These are phyloP conservation scores for Podospora bellae-mahoneyi DNA, from an alignment of 495 filamentous ascomycete species.

Conservation along the genomic window DNA sequence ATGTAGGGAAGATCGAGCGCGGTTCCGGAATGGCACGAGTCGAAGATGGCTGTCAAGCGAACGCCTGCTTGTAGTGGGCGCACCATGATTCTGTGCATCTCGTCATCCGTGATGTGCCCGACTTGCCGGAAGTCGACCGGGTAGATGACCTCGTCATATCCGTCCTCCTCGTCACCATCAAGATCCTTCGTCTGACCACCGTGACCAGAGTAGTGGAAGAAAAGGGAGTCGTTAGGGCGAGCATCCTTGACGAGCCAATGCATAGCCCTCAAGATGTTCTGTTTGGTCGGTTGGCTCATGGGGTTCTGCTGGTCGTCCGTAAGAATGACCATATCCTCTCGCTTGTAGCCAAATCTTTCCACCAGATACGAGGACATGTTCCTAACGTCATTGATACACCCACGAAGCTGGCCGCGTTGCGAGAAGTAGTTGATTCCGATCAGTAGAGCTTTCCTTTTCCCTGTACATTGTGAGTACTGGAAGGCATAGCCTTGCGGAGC, in stretches of 20 bases:
- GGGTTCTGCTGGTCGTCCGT: slow-evolving; percentile 97
- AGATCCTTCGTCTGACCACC: slow-evolving; percentile 95
- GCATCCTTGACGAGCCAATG: slow-evolving; percentile 98
- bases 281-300: slow-evolving; percentile 94
- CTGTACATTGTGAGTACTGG: slow-evolving; percentile 89
- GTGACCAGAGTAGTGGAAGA: slow-evolving; percentile 98
- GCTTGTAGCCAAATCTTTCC: slow-evolving; percentile 85
- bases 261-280: slow-evolving; percentile 95
- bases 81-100: slow-evolving; percentile 99
- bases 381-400: slow-evolving; percentile 97
- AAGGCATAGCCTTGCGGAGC: slow-evolving; percentile 77
- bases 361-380: slow-evolving; percentile 95
- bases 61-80: slow-evolving; percentile 75
- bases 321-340: slow-evolving; percentile 97
- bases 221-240: slow-evolving; percentile 88
- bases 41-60: slow-evolving; percentile 94
- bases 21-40: slow-evolving; percentile 98
- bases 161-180: slow-evolving; percentile 91
- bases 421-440: slow-evolving; percentile 99
- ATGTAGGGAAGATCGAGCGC: slow-evolving; percentile 95
- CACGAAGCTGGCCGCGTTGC: slow-evolving; percentile 84
- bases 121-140: slow-evolving; percentile 88
- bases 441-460: slow-evolving; percentile 83
- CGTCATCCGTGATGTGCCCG: slow-evolving; percentile 95
- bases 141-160: slow-evolving; percentile 97